Conservation (phyloP, 176 grass and related monocot species). For the Cenchrus purpureus region DNA sequence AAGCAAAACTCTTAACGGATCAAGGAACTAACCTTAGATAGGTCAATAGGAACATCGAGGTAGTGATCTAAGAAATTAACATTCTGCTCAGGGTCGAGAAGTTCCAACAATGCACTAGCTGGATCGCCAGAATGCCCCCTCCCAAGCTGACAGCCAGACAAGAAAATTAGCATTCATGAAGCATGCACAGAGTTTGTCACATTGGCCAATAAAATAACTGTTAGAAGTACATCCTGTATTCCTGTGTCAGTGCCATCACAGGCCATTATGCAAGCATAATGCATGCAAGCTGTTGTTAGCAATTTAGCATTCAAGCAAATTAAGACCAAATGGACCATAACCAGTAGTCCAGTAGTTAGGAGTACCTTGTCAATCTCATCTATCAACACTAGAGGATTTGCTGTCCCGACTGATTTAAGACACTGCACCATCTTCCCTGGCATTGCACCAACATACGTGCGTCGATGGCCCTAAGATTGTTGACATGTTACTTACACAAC, state of each 20-base stretch:
- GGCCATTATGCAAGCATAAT: conserved; percentile 36
- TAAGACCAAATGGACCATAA: background rate
- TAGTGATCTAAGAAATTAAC: conserved; percentile 99
- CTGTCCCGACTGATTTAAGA: conserved; percentile 91
- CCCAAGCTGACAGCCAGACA: conserved; percentile 69
- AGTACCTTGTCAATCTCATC: conserved; percentile 99
- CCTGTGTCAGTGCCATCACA: conserved; percentile 22
- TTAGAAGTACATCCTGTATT: conserved; percentile 26
- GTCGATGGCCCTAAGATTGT: conserved; percentile 85
- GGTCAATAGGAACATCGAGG: conserved; percentile 99
- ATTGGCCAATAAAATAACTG: conserved; percentile 29
- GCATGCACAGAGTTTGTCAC: conserved; percentile 6
- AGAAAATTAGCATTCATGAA: conserved; percentile 28
- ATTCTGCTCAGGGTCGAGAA: conserved; percentile 98
- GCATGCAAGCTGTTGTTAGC: background rate
- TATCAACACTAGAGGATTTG: conserved; percentile 95
- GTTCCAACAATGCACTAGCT: conserved; percentile 95
- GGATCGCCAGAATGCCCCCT: conserved; percentile 97
- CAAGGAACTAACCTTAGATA: conserved; percentile 78
- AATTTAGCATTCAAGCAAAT: conserved; percentile 33
- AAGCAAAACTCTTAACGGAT: background rate
- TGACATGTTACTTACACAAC: conserved; percentile 36
- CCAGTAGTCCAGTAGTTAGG: background rate
- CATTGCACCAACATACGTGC: conserved; percentile 98
- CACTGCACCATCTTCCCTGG: conserved; percentile 99